A percentile compares a stretch with the other conserved stretches of the same genome.
Conservation (phyloP, 192 early-diverging fungal genomes). For the Gaertneriomyces semiglobifer region DNA sequence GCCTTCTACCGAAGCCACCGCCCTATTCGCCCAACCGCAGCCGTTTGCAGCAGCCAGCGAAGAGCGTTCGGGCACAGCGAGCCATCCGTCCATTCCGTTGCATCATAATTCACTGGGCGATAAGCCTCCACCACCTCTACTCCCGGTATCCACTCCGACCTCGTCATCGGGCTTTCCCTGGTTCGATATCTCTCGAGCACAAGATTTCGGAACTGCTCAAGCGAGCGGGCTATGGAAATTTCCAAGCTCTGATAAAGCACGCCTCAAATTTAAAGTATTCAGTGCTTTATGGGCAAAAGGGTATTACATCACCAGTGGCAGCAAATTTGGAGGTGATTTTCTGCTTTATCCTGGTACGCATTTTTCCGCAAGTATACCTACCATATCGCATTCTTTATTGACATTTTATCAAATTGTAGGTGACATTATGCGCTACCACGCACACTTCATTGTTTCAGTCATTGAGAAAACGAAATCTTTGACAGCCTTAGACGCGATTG, state of each 20-base stretch:
- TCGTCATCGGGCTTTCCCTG: conserved; percentile 22
- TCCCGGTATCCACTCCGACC: conserved; percentile 15
- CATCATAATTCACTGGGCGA: conserved; percentile 1
- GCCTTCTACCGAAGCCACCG: background rate
- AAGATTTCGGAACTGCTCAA: conserved; percentile 14
- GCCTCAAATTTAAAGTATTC: conserved; percentile 50
- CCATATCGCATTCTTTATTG: background rate
- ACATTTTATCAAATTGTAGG: conserved; percentile 1
- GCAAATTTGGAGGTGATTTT: conserved; percentile 87
- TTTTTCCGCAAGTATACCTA: background rate
- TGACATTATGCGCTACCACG: conserved; percentile 69
- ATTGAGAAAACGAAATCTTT: conserved; percentile 32
- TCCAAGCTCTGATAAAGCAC: conserved; percentile 37
- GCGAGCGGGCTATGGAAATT: conserved; percentile 33
- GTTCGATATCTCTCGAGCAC: conserved; percentile 13
- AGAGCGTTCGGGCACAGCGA: too few species aligned
- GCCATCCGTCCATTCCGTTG: background rate
- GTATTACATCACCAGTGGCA: conserved; percentile 67
- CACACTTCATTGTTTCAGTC: conserved; percentile 59
- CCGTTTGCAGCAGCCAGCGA: too few species aligned
- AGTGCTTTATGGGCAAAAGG: conserved; percentile 59
- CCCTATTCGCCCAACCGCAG: too few species aligned
- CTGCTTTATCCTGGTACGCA: conserved; percentile 65
- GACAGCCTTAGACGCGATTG: conserved; percentile 52
- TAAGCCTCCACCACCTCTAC: background rate